Evolutionary conservation across 2,329 filamentous ascomycete species (phyloP).

Genomic region (Ophiostoma pallidulum): DNA sequence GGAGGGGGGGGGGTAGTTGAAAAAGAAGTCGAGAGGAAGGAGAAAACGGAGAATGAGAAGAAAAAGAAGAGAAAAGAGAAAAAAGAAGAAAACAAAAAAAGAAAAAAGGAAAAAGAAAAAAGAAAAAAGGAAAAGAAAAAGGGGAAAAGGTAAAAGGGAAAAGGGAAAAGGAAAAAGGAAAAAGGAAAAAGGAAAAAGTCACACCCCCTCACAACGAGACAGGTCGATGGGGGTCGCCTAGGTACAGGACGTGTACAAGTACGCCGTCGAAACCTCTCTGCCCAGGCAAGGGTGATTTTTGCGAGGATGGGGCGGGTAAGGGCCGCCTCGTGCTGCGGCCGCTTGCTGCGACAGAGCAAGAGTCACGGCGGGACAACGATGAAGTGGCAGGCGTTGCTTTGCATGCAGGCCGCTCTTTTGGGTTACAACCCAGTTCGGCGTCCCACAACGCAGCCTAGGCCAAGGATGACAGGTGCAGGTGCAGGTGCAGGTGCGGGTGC

Average conservation of each 20-base stretch:
- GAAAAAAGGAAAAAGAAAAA: not conserved
- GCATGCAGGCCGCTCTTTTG: conserved; percentile 17
- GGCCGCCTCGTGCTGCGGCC: conserved; percentile 5
- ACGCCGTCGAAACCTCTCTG: conserved; percentile 9
- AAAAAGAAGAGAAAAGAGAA: not conserved
- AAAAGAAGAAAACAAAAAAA: not conserved
- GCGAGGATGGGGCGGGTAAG: conserved; percentile 13
- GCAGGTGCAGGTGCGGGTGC: too few relatives aligned
- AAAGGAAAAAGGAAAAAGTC: not conserved
- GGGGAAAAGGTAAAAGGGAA: not conserved
- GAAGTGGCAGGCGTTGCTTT: conserved; percentile 9
- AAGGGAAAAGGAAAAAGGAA: not conserved
- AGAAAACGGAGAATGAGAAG: not conserved
- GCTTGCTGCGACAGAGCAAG: conserved; percentile 1
- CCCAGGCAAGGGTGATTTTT: not conserved
- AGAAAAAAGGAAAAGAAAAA: not conserved
- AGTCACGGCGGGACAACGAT: conserved; percentile 1
- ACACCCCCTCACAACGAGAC: not conserved
- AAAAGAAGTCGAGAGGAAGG: not conserved
- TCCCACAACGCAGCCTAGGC: conserved; percentile 13
- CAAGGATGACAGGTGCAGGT: conserved; percentile 14
- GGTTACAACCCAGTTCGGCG: conserved; percentile 13
- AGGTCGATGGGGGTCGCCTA: conserved; percentile 1
- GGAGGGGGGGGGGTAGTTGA: not conserved
- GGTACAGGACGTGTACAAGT: conserved; percentile 11